Evolutionary conservation across 106 monocot species (phyloP).

Genomic region (Allium sativum): DNA sequence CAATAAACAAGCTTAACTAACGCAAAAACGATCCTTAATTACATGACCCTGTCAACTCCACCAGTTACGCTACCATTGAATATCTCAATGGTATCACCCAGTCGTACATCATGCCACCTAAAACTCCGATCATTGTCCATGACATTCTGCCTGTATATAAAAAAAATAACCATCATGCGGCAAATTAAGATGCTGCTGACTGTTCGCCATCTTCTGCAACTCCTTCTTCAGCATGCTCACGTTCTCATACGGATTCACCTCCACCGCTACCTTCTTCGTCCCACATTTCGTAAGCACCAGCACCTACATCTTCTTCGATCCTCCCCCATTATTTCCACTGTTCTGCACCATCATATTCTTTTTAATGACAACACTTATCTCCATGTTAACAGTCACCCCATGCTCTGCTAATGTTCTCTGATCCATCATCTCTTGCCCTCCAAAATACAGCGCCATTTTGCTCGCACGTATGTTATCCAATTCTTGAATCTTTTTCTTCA

Average conservation of each 20-base stretch:
- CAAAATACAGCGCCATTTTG: constrained; percentile 6
- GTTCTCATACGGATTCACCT: constrained; percentile 21
- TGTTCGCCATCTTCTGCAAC: constrained; percentile 12
- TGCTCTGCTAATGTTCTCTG: constrained; percentile 13
- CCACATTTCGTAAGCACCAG: constrained; percentile 19
- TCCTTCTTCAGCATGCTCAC: constrained; percentile 33
- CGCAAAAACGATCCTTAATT: too few relatives aligned
- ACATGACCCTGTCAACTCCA: background rate
- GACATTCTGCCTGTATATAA: constrained; percentile 38
- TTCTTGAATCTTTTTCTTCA: constrained; percentile 16
- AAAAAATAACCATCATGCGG: constrained; percentile 42
- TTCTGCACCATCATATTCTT: background rate
- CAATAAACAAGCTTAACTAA: too few relatives aligned
- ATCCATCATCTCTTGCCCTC: constrained; percentile 20
- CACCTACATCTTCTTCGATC: constrained; percentile 14
- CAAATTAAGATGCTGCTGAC: background rate
- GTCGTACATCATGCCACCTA: constrained; percentile 27
- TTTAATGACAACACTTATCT: constrained; percentile 9
- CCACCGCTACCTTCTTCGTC: constrained; percentile 20
- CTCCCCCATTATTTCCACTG: too few relatives aligned
- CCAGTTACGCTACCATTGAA: constrained; percentile 40
- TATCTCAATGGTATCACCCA: constrained; percentile 44
- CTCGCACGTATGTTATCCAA: background rate
- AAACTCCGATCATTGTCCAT: constrained; percentile 44
- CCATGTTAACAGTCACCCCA: background rate